Evolutionary conservation across 2,329 filamentous ascomycete species (phyloP), one percentile per base, ranked within the genome.

Genomic region (Penicillium sp.): DNA sequence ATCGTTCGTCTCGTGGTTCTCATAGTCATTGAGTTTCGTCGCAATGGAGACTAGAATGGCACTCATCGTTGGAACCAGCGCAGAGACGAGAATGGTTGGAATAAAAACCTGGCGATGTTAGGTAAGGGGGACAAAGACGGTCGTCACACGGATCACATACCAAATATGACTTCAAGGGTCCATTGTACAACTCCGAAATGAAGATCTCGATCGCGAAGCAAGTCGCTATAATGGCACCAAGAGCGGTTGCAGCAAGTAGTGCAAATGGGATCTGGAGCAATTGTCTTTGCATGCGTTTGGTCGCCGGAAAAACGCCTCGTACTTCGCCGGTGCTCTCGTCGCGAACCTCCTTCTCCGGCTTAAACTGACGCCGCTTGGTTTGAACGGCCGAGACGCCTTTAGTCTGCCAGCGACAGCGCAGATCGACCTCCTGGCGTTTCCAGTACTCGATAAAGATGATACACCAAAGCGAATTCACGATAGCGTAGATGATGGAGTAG

Each of bases 141-240:
- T 18, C 15, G 23, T 27, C 6, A 14, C 4, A 14, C 6, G 26
- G 12, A 15, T 18, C 9, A 74, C 85, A 72, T 73, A 92, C 91
- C 69, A 99, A 72, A 55, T 96, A 87, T 35, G 85, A 82, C 76
- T 97, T 96, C 59, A 96, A 85, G 0, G 93, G 92, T 0, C 94
- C 94, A 61, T 88, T 85, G 73, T 99, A 99, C 26, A 99, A 86
- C 75, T 99, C 92, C 0, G 90, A 92, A 64, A 99, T 91, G 75
- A 97, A 97, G 46, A 99, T 92, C 73, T 99, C 94, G 63, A 99
- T 93, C 3, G 88, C 89, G 73, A 97, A 97, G 73, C 91, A 96
- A 14, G 86, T 87, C 8, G 89, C 87, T 63, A 97, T 97, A 57
- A 99, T 81, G n/a, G 86, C 86, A 2, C 93, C 94, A 11, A 99